Conservation (phyloP, 169 alveolate species). For the Eimeria sp. region DNA sequence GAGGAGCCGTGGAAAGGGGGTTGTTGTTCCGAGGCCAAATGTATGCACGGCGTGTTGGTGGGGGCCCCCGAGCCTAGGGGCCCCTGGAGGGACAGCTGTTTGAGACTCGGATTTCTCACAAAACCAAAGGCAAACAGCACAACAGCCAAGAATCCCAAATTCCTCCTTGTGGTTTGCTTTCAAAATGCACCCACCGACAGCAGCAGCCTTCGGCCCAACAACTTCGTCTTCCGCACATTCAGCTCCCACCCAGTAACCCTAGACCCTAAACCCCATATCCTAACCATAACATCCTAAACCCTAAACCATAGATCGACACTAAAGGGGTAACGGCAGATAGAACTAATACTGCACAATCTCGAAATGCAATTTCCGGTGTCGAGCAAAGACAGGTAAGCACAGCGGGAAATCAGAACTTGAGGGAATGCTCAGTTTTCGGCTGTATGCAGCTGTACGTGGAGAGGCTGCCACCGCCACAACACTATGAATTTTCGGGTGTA, state of each 20-base stretch:
- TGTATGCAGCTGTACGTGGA: constrained; percentile 44
- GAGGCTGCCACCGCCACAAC: constrained; percentile 40
- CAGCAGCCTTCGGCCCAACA: constrained; percentile 27
- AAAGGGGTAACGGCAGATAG: too few relatives aligned
- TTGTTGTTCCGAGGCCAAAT: neutral
- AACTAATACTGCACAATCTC: too few relatives aligned
- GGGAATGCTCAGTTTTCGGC: too few relatives aligned
- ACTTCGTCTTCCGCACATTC: constrained; percentile 57
- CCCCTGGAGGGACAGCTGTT: constrained; percentile 62
- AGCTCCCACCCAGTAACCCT: constrained; percentile 38
- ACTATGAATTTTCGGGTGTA: constrained; percentile 51
- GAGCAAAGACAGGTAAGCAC: too few relatives aligned
- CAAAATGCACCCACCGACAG: constrained; percentile 39
- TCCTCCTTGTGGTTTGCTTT: constrained; percentile 31
- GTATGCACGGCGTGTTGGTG: constrained; percentile 6
- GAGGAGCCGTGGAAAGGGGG: constrained; percentile 39
- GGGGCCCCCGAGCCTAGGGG: constrained; percentile 50
- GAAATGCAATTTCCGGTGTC: too few relatives aligned
- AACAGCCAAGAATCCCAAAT: neutral
- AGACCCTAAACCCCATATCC: neutral
- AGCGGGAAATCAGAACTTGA: too few relatives aligned
- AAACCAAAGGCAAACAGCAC: neutral
- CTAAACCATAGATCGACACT: neutral
- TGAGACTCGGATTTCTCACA: neutral
- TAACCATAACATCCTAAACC: neutral